Evolutionary conservation across 257 asterid genomes (phyloP).

Genomic region (Cordia subcordata): DNA sequence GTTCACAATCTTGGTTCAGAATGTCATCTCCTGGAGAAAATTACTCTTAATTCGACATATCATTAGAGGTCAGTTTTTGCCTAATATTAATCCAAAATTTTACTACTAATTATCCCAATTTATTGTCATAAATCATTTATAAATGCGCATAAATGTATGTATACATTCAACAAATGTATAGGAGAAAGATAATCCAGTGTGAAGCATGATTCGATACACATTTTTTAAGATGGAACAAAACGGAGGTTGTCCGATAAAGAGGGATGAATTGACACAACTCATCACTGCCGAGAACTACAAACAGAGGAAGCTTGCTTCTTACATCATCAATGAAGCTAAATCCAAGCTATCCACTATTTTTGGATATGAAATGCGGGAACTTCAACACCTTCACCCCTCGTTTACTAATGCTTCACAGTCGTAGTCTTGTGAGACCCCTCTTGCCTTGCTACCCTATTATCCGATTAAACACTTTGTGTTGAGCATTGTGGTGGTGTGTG

Average conservation of each 20-base stretch:
- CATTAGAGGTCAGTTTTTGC: conserved; percentile 43
- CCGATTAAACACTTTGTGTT: background rate
- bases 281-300: conserved; percentile 57
- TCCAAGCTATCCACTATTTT: conserved; percentile 59
- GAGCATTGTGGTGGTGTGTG: background rate
- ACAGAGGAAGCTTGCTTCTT: conserved; percentile 69
- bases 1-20: conserved; percentile 3
- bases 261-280: conserved; percentile 83
- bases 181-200: conserved; percentile 87
- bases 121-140: too few relatives aligned
- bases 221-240: conserved; percentile 70
- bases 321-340: conserved; percentile 70
- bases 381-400: conserved; percentile 60
- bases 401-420: conserved; percentile 10
- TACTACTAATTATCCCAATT: background rate
- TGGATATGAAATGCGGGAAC: conserved; percentile 86
- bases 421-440: conserved; percentile 18
- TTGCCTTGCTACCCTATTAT: background rate
- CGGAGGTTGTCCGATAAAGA: conserved; percentile 77
- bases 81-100: background rate
- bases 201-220: conserved; percentile 74
- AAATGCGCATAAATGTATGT: background rate
- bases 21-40: conserved; percentile 52
- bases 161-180: conserved; percentile 6
- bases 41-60: conserved; percentile 66